Evolutionary conservation across 2,329 filamentous ascomycete genomes (phyloP).

Genomic region (Furcasterigmium furcatum): DNA sequence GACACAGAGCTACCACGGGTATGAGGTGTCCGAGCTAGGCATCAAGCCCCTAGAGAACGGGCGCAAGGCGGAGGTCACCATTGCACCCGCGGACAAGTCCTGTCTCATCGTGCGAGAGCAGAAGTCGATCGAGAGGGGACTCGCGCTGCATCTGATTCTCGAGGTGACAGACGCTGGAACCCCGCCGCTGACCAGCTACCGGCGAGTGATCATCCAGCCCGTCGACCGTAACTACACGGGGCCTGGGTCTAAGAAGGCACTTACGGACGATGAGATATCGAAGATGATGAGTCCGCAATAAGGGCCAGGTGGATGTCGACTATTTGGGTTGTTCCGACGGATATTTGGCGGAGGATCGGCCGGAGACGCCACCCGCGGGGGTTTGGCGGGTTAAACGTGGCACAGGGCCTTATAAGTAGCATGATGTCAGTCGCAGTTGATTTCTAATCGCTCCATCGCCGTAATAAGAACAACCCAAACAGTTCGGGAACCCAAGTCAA

Average conservation of each 20-base stretch:
- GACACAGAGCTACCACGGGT: constrained; percentile 35
- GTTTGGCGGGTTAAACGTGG: too few species aligned
- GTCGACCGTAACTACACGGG: constrained; percentile 15
- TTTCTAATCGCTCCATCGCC: too few species aligned
- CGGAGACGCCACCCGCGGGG: too few species aligned
- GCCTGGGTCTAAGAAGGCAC: not conserved
- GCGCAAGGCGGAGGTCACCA: constrained; percentile 8
- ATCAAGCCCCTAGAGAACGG: constrained; percentile 17
- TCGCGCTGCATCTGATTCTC: constrained; percentile 45
- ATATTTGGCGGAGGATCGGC: too few species aligned
- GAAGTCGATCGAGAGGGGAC: constrained; percentile 25
- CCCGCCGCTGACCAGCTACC: constrained; percentile 42
- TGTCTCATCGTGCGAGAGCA: constrained; percentile 15
- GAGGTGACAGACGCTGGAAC: constrained; percentile 41
- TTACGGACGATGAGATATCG: not conserved
- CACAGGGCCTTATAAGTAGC: too few species aligned
- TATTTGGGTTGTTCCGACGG: too few species aligned
- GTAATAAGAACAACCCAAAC: too few species aligned
- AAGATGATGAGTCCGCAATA: not conserved
- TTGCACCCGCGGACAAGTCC: constrained; percentile 29
- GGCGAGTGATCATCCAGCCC: constrained; percentile 33
- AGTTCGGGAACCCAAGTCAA: too few species aligned
- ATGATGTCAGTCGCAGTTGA: too few species aligned
- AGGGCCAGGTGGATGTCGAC: not conserved
- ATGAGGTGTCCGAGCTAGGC: constrained; percentile 33